Evolutionary conservation across 495 filamentous ascomycete species (phyloP), one percentile per base, ranked within the genome.

Genomic region (Chaetomium tenue): DNA sequence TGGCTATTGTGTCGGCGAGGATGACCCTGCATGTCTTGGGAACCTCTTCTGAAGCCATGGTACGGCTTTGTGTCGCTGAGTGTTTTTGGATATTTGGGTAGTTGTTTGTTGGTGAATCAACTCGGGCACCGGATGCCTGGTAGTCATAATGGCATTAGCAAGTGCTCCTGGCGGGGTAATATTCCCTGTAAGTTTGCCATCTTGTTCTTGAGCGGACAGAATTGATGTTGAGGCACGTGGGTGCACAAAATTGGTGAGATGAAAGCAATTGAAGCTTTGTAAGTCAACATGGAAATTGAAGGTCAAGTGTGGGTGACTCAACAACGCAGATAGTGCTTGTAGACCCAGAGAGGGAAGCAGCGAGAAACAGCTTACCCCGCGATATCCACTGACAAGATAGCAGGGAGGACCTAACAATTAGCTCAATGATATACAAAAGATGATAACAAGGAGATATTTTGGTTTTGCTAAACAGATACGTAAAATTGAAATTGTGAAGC

Each of bases 1-100:
- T 91, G 30, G 92, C 92, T 68, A 98, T 88, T 53, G 87, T 86
- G 64, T 89, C 88, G 52, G 93, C 89, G 65, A 93, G 83, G 69
- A 98, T 84, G 63, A 97, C 91, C 81, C 97, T 96, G 83, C 94
- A 97, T 66, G 88, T 85, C 72, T 90, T 79, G 51, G 81, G 81
- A 3, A 78, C 75, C 46, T 77, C 74, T 55, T 77, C 70, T 0
- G 78, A 65, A 26, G 79, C 74, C 79, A 81, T 81, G 48, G 22
- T 61, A n/a, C n/a, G 5, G 33, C 28, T 37, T 37, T 12, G 33
- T 37, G 33, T 12, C 8, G 5, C 33, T 7, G 3, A 8, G 8
- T 37, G 33, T 12, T 37, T 37, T 37, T 7, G 33, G 9, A 12
- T 37, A 8, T 37, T 37, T 37, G 1, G n/a, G 33, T 25, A 30